Percentiles rank a stretch among this genome's conserved stretches.
These are phyloP conservation scores for Tetradesmus lagerheimii DNA, from an alignment of 139 green algal genomes.

Conservation along the genomic window DNA sequence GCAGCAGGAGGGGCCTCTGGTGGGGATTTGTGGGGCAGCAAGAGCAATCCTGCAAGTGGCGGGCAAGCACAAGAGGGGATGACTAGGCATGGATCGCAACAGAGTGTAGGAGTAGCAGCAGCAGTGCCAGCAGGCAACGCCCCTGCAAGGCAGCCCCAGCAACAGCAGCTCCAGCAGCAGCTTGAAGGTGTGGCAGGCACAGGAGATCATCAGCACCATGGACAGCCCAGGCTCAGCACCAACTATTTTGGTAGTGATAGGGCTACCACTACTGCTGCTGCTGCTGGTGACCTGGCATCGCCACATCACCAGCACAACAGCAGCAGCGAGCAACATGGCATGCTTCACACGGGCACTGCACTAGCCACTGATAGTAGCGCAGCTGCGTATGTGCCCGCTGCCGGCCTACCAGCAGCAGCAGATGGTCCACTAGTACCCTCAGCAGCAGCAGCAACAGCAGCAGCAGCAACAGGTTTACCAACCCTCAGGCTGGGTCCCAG, in stretches of 20 bases:
- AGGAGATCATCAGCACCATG: neutral
- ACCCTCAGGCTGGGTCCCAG: neutral
- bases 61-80: neutral
- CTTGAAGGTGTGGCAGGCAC: neutral
- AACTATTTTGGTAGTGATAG: neutral
- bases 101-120: neutral
- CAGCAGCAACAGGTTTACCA: neutral
- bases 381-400: neutral
- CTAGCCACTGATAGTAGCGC: neutral
- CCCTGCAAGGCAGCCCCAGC: neutral
- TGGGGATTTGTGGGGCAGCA: neutral
- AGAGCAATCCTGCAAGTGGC: neutral
- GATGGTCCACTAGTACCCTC: no score
- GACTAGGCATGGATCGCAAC: neutral
- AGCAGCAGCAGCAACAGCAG: neutral
- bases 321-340: neutral
- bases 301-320: neutral
- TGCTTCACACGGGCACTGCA: neutral
- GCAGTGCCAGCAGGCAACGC: neutral
- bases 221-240: neutral
- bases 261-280: no score
- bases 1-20: neutral
- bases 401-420: neutral
- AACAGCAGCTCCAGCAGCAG: neutral
- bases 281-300: neutral